Conservation (phyloP, 108 stramenopile species). For the Skeletonema grethae region DNA sequence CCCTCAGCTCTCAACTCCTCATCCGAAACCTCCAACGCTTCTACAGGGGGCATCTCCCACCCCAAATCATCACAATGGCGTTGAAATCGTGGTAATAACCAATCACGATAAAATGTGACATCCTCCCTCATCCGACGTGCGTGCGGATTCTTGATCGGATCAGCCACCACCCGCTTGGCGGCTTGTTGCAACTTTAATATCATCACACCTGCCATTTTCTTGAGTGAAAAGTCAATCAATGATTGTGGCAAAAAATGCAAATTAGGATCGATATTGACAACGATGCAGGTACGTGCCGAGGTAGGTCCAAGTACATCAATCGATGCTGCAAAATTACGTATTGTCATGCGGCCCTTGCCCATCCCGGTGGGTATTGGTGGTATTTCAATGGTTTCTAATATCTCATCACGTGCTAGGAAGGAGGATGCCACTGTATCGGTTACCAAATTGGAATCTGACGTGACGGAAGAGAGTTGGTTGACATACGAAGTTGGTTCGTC, state of each 20-base stretch:
- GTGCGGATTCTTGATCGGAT: slow-evolving; percentile 80
- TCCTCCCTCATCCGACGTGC: slow-evolving; percentile 82
- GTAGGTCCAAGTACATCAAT: slow-evolving; percentile 81
- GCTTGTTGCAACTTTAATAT: slow-evolving; percentile 78
- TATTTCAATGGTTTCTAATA: slow-evolving; percentile 59
- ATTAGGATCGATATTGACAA: slow-evolving; percentile 92
- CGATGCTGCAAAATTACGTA: slow-evolving; percentile 70
- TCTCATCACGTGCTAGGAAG: slow-evolving; percentile 57
- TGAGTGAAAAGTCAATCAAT: slow-evolving; percentile 92
- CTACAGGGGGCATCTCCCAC: slow-evolving; percentile 83
- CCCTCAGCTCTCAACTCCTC: slow-evolving; percentile 47
- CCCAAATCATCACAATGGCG: slow-evolving; percentile 68
- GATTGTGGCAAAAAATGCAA: slow-evolving; percentile 77
- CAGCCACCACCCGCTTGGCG: slow-evolving; percentile 65
- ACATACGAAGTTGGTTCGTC: not conserved
- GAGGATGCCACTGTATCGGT: slow-evolving; percentile 11
- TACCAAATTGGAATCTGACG: slow-evolving; percentile 1
- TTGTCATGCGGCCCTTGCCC: slow-evolving; percentile 80
- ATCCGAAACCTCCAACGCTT: slow-evolving; percentile 69
- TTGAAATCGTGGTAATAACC: slow-evolving; percentile 87
- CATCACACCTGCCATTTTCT: slow-evolving; percentile 87
- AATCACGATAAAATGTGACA: slow-evolving; percentile 79
- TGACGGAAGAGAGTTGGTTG: not conserved
- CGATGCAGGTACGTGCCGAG: slow-evolving; percentile 69
- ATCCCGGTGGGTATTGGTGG: slow-evolving; percentile 70